Evolutionary conservation across 192 early-diverging fungal species (phyloP), one percentile per base, ranked within the genome.

Genomic region (Chytriomyces sp.): DNA sequence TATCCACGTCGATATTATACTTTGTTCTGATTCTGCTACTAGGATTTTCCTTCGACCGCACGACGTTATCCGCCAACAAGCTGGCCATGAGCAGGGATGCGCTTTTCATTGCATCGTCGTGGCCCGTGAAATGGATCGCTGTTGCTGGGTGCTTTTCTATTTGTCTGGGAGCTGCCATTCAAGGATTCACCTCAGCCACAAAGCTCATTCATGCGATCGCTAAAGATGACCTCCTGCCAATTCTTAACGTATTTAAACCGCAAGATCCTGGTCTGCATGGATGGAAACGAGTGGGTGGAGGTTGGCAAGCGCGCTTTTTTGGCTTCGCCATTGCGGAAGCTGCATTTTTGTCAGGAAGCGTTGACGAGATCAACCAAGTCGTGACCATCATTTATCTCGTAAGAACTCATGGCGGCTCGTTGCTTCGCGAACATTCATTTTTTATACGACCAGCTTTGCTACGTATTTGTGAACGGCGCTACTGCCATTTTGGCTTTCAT

Each of bases 391-490:
- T 52, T 12, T 75, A 70, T 39, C 38, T 75, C 38, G 36, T 60
- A 37, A 25, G n/a, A 8, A 17, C 38, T 40, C 62, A 49, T 57
- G 10, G 38, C 38, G 38, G 8, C 10, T 41, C 8, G 7, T 59
- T 59, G 7, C 38, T 59, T 59, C 8, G 57, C 31, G 7, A n/a
- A 59, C 31, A 8, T n/a, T n/a, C n/a, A n/a, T n/a, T n/a, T n/a
- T n/a, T n/a, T n/a, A 59, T 12, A 59, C 7, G 19, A 34, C 7
- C 28, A 60, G 44, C 73, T 59, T 5, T 64, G 55, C 39, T 75
- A 75, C 59, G 53, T 71, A 4, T 75, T 75, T 59, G 37, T 75
- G 5, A 75, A 75, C 54, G 55, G 25, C 4, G 72, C 74, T 53
- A 66, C 66, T n/a, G 52, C 74, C 4, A 33, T 59, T 5, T 52